Base-by-base conservation (phyloP, 805 yeast genomes). In the Priceomyces medius region DNA sequence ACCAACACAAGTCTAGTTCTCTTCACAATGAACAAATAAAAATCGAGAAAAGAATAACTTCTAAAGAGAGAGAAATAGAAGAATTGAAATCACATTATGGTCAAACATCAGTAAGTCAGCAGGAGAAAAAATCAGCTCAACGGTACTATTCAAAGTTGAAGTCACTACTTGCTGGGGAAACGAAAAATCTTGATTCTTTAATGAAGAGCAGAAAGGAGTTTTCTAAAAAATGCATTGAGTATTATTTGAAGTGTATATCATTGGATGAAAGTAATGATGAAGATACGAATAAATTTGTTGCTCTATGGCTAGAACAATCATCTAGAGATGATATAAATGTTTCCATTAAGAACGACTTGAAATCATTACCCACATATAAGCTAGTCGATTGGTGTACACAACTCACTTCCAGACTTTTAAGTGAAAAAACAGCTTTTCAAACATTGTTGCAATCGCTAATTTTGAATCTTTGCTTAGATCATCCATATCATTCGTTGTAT, bases 311-410 rank as follows among this genome's bases (percentile, higher is more conserved):
- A 29, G 85, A 83, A 45, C 74, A 79, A 49, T 71, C 80, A 2
- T 56, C 58, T 4, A 68, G 70, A 24, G 72, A 60, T 1, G 58
- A 54, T 0, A 63, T 85, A 4, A 82, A 79, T 47, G 45, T 42
- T 3, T 50, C 62, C 7, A 65, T 85, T 7, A 52, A 53, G 10
- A 49, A 55, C 2, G 62, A 66, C 3, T 53, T 83, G 2, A 38
- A 53, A 0, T 36, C 38, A 0, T 61, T 87, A 14, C 85, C 95
- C 0, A 68, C 76, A 10, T 68, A 70, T 54, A 82, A 82, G 50
- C 77, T 88, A 40, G 69, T 87, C 4, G 77, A 88, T 0, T 90
- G 97, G 96, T 70, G 83, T 27, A 82, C 84, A 44, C 98, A 90
- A 56, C 70, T 90, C 34, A 71, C 86, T 2, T 87, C 97, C 0